Evolutionary conservation across 2,329 filamentous ascomycete species (phyloP).

Genomic region (Proliferodiscus dingleyae): DNA sequence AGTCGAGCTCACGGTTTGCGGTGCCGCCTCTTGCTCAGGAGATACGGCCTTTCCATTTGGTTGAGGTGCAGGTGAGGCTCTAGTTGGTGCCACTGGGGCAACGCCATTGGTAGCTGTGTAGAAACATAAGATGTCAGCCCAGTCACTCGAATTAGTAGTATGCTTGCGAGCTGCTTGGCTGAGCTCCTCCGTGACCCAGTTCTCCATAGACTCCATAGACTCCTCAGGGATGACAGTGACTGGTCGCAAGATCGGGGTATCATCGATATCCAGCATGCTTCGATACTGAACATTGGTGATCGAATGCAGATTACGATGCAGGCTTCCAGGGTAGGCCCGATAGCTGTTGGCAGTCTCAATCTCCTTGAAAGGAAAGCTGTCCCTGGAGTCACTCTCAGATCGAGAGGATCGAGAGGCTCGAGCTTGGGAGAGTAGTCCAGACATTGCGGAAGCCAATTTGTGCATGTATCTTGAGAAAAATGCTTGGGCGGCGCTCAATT

Average conservation of each 20-base stretch:
- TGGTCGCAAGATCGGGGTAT: slow-evolving; percentile 36
- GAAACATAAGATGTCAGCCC: slow-evolving; percentile 31
- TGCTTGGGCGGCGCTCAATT: slow-evolving; percentile 4
- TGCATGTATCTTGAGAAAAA: slow-evolving; percentile 5
- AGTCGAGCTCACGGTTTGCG: slow-evolving; percentile 32
- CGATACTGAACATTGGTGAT: slow-evolving; percentile 37
- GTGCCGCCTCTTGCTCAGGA: slow-evolving; percentile 25
- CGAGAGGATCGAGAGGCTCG: slow-evolving; percentile 17
- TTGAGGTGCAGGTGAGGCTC: slow-evolving; percentile 26
- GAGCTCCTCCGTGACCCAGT: slow-evolving; percentile 23
- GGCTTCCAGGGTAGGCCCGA: slow-evolving; percentile 21
- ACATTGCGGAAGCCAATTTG: slow-evolving; percentile 20
- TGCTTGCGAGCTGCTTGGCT: slow-evolving; percentile 23
- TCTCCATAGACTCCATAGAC: slow-evolving; percentile 26
- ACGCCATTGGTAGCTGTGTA: slow-evolving; percentile 33
- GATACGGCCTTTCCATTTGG: slow-evolving; percentile 28
- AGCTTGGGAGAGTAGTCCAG: slow-evolving; percentile 17
- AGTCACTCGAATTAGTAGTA: slow-evolving; percentile 25
- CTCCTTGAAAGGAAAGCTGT: slow-evolving; percentile 9
- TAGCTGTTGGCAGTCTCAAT: slow-evolving; percentile 4
- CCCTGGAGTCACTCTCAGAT: slow-evolving; percentile 14
- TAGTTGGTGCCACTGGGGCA: slow-evolving; percentile 26
- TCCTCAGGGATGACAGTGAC: slow-evolving; percentile 20
- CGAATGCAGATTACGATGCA: slow-evolving; percentile 21
- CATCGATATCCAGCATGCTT: slow-evolving; percentile 51